Evolutionary conservation across 2,329 filamentous ascomycete species (phyloP).

Genomic region (Fusarium chuoi): DNA sequence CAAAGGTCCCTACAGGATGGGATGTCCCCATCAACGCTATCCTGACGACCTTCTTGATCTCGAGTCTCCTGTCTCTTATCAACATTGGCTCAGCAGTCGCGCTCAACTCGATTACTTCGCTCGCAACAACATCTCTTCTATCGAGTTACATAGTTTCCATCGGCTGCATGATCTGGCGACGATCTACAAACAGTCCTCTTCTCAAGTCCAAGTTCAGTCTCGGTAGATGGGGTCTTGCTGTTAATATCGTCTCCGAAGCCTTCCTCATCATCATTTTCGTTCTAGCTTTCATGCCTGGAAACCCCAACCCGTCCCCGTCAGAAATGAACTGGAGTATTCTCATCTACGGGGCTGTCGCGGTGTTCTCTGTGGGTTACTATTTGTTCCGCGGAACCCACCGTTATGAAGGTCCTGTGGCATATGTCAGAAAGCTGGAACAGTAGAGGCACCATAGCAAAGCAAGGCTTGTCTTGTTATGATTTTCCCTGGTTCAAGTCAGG

Average conservation of each 20-base stretch:
- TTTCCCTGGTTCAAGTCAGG: neutral
- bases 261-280: slow-evolving; percentile 35
- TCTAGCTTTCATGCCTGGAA: slow-evolving; percentile 37
- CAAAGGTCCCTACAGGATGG: slow-evolving; percentile 21
- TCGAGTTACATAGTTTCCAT: slow-evolving; percentile 40
- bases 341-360: slow-evolving; percentile 12
- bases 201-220: slow-evolving; percentile 31
- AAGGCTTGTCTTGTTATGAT: fast-evolving
- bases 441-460: neutral
- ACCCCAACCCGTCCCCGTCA: slow-evolving; percentile 18
- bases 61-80: slow-evolving; percentile 31
- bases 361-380: slow-evolving; percentile 31
- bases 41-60: slow-evolving; percentile 30
- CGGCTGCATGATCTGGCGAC: slow-evolving; percentile 38
- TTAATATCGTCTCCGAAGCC: slow-evolving; percentile 32
- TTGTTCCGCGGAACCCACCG: slow-evolving; percentile 23
- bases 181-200: slow-evolving; percentile 24
- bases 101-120: slow-evolving; percentile 29
- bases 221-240: slow-evolving; percentile 27
- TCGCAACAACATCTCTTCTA: slow-evolving; percentile 30
- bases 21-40: slow-evolving; percentile 38
- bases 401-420: slow-evolving; percentile 34
- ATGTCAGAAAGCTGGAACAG: slow-evolving; percentile 27
- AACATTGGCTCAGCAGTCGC: slow-evolving; percentile 40
- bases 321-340: slow-evolving; percentile 41